Conservation (phyloP, 306 rosid species). For the Vigna nakashimae region DNA sequence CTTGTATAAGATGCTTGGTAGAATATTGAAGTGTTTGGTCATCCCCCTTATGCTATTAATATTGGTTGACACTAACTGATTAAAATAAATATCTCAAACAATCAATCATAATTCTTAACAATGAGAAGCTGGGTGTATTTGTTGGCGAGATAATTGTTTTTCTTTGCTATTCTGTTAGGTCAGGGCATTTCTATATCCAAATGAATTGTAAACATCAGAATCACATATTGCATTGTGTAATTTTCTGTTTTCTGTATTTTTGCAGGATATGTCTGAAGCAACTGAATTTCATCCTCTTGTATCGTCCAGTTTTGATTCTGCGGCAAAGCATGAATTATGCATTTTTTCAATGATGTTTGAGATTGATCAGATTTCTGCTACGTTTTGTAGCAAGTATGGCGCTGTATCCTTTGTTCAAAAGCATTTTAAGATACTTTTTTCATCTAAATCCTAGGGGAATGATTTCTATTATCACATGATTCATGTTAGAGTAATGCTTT, state of each 20-base stretch:
- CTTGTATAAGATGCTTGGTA: too few relatives aligned
- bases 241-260: constrained; percentile 32
- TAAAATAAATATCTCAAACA: constrained; percentile 14
- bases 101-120: background rate
- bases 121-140: background rate
- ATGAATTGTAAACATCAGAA: background rate
- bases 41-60: too few relatives aligned
- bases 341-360: constrained; percentile 62
- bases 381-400: constrained; percentile 71
- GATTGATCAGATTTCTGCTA: constrained; percentile 67
- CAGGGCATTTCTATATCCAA: background rate
- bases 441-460: constrained; percentile 20
- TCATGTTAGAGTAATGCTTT: constrained; percentile 1
- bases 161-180: background rate
- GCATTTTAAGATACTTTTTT: constrained; percentile 31
- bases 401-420: constrained; percentile 38
- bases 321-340: constrained; percentile 58
- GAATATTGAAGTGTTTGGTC: too few relatives aligned
- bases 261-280: constrained; percentile 89
- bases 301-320: constrained; percentile 56
- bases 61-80: background rate
- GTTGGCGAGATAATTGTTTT: constrained; percentile 3
- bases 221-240: background rate
- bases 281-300: constrained; percentile 78
- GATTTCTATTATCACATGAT: background rate